A percentile compares a stretch with the other conserved stretches of the same genome.
phyloP scores from a whole-genome alignment of 331 rosid genomes.

The Acacia concinna region DNA sequence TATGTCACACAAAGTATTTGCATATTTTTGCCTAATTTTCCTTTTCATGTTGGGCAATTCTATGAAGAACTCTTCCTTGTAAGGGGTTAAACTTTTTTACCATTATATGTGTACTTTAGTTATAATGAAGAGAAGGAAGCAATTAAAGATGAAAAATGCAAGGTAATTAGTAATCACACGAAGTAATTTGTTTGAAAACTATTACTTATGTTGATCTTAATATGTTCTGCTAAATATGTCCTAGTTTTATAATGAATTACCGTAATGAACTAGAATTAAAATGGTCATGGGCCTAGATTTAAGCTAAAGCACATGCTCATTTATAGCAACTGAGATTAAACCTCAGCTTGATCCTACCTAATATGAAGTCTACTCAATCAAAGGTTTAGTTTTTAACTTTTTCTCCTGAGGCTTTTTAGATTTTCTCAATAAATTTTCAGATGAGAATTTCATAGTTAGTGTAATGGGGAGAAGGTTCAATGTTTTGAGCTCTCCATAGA shows the following conservation, averaged over 20 bases:
- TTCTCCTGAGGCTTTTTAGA: not conserved
- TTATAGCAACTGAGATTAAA: not conserved
- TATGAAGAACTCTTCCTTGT: not conserved
- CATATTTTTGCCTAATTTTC: constrained; percentile 3
- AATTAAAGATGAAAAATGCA: not conserved
- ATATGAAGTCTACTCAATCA: not conserved
- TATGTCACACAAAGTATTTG: constrained; percentile 40
- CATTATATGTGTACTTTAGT: not conserved
- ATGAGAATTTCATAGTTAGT: not conserved
- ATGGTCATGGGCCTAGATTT: not conserved
- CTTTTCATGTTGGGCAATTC: not conserved
- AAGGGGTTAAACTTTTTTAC: not conserved
- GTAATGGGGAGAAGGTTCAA: not conserved
- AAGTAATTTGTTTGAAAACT: not conserved
- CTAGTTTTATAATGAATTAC: not conserved
- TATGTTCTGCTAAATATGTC: not conserved
- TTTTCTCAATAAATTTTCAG: not conserved
- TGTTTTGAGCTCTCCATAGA: not conserved
- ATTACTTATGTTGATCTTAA: not conserved
- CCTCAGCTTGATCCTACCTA: not conserved
- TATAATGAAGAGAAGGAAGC: not conserved
- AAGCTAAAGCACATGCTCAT: not conserved
- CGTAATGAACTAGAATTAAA: not conserved
- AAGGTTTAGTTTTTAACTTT: not conserved
- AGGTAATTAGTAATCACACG: not conserved